Base-by-base conservation (phyloP, 768 basidiomycete species). In the Obba rivulosa region DNA sequence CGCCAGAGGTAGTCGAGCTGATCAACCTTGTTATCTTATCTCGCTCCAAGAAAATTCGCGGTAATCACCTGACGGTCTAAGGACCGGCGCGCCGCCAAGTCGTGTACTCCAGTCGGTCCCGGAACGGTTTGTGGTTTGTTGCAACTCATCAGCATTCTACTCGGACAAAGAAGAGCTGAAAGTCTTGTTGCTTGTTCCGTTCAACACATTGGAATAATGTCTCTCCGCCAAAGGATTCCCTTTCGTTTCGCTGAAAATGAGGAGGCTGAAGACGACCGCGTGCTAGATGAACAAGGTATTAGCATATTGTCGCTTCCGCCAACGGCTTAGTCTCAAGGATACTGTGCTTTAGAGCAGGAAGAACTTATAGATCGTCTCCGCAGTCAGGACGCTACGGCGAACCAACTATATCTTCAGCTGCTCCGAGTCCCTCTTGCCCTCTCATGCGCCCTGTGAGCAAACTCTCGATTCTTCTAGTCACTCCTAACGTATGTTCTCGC, bases 251-350 rank as follows among this genome's bases (percentile, higher is more conserved):
- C 49, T 5, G 56, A 57, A 9, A 5, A 31, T 13, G 53, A 57
- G 14, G 55, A 41, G 3, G 45, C 48, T 10, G 49, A 57, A 17
- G 50, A 57, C 18, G 50, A 43, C 9, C 57, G 39, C 17, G 49
- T 63, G 10, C 44, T 61, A 20, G 60, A 63, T 34, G 62, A 63
- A 44, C 60, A 63, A 61, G 62, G 62, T 59, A 35, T 22, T 43
- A 39, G 1, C 28, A 13, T 36, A 8, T 22, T 34, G 11, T 31
- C n/a, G 8, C 34, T 31, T 21, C 3, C 22, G 28, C 34, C 24
- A 38, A 25, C 10, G 17, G 9, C 23, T 23, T 2, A 31, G 41
- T 3, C n/a, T 31, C 21, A 34, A 14, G 28, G 4, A 18, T 21
- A 3, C 8, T n/a, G 10, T 34, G 3, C 22, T 16, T 8, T 41